Base-by-base conservation (phyloP, 2,329 filamentous ascomycete genomes). In the Aspergillus felis region DNA sequence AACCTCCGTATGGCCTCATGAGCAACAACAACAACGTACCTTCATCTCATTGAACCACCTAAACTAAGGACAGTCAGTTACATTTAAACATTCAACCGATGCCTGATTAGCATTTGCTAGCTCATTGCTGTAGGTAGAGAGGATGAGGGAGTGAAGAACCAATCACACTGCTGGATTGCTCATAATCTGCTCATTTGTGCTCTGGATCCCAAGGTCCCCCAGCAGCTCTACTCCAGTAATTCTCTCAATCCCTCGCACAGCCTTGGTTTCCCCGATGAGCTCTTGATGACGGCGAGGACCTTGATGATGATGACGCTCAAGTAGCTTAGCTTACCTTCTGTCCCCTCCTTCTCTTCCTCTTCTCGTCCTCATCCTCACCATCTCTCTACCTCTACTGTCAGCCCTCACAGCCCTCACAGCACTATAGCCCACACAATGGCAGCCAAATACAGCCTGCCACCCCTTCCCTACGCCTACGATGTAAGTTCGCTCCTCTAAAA, bases 401-500 rank as follows among this genome's bases (percentile, higher is more conserved):
- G 14, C 32, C 12, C 4, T 32, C 29, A 14, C 12, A 32, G 29
- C 29, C 7, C 32, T 38, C 29, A 35, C 22, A 24, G n/a, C 28
- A 17, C 17, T 20, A 44, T 10, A 42, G 42, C 17, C 53, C 12
- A 12, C 54, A 68, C 57, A 48, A 73, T 71, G 66, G 54, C 66
- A n/a, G 24, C 59, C 29, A 59, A 64, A 61, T 89, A 87, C 73
- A 81, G 78, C 7, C 84, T 90, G 4, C 87, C 87, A 38, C 74
- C 80, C 51, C 80, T 90, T 9, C 87, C 87, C 17, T 91, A 90
- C 69, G 82, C 81, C 57, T 90, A 90, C 71, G 76, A 90, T 82
- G 87, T 89, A 74, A 74, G 84, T 76, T n/a, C 4, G 44, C 28
- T 47, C 32, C 35, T 35, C 8, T 35, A 4, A 44, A 35, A 17